A percentile compares a stretch with the other conserved stretches of the same genome.
Evolutionary conservation across 805 yeast genomes (phyloP).

Genomic region (Yarrowia yakushimensis): DNA sequence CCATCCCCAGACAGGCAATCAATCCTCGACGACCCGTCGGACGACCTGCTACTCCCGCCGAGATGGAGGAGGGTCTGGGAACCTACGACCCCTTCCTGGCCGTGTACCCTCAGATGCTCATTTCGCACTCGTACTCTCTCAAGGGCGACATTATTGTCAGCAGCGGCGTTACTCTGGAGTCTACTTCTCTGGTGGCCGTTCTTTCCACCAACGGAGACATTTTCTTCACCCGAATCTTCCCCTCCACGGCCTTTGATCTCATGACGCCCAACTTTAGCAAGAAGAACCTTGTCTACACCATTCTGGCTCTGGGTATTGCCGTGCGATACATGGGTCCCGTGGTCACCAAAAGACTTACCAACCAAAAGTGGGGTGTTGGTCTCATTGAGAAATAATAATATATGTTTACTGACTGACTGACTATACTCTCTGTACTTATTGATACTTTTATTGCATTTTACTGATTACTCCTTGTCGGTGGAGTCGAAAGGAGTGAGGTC

Average conservation of each 20-base stretch:
- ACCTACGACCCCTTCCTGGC: constrained; percentile 65
- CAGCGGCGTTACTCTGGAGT: constrained; percentile 69
- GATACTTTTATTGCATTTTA: background rate
- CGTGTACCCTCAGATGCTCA: constrained; percentile 46
- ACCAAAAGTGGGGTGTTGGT: constrained; percentile 27
- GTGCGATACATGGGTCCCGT: constrained; percentile 29
- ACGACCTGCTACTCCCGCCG: constrained; percentile 49
- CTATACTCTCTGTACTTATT: background rate
- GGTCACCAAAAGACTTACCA: constrained; percentile 27
- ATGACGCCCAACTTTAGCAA: constrained; percentile 67
- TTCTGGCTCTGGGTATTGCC: constrained; percentile 43
- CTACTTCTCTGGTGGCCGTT: constrained; percentile 63
- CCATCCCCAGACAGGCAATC: constrained; percentile 65
- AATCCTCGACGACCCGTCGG: constrained; percentile 68
- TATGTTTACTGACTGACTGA: background rate
- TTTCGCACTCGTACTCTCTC: constrained; percentile 52
- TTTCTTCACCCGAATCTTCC: constrained; percentile 73
- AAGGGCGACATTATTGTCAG: constrained; percentile 42
- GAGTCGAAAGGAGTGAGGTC: constrained; percentile 64
- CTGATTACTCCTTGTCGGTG: constrained; percentile 9
- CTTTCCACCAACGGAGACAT: constrained; percentile 53
- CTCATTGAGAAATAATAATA: constrained; percentile 22
- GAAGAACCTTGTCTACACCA: constrained; percentile 56
- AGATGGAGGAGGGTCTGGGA: constrained; percentile 56
- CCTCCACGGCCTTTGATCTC: constrained; percentile 80